Conservation (phyloP, 2,329 filamentous ascomycete species). For the Zymoseptoria passerinii region DNA sequence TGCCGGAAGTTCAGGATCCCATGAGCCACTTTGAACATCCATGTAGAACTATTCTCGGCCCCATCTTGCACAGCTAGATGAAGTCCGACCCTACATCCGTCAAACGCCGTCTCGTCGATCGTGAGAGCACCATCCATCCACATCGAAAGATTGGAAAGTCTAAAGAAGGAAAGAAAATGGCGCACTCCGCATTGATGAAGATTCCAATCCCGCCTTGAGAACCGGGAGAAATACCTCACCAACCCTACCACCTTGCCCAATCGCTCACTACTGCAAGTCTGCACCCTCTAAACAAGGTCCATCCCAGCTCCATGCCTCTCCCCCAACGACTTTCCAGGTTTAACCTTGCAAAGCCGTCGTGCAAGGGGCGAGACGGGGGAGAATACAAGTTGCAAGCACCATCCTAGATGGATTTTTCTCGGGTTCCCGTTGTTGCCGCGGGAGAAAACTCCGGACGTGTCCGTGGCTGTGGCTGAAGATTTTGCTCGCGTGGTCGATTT, state of each 20-base stretch:
- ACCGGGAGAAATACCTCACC: background rate
- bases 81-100: background rate
- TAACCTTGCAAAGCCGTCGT: background rate
- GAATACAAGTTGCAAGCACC: background rate
- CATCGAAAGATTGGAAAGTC: background rate
- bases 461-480: background rate
- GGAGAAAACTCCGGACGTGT: background rate
- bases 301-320: background rate
- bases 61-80: no score
- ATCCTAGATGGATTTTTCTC: background rate
- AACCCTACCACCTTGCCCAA: background rate
- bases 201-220: background rate
- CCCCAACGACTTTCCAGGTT: background rate
- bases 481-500: background rate
- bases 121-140: background rate
- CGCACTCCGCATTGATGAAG: background rate
- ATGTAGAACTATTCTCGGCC: no score
- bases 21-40: no score
- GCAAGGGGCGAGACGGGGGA: no score
- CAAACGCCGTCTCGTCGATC: background rate
- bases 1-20: no score
- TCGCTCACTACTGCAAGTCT: background rate
- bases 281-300: background rate
- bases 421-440: no score
- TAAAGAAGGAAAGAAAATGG: background rate